Evolutionary conservation across 1,284 basidiomycete genomes (phyloP).

Genomic region (Golubevia pallescens): DNA sequence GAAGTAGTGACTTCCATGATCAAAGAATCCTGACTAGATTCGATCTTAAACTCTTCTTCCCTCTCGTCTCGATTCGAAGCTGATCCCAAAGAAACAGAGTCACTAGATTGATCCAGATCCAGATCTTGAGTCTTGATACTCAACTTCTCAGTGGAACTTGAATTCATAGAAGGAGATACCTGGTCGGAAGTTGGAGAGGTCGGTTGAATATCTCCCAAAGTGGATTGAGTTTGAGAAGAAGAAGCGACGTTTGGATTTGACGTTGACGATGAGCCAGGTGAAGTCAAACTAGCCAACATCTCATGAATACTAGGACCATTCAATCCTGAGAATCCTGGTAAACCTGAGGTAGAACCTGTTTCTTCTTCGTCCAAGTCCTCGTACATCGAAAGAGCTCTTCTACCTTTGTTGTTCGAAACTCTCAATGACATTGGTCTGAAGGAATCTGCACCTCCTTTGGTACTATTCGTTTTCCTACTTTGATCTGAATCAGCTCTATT

Average conservation of each 20-base stretch:
- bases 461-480: not conserved
- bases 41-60: not conserved
- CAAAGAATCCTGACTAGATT: not conserved
- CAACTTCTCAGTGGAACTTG: not conserved
- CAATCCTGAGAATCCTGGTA: not conserved
- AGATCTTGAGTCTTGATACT: not conserved
- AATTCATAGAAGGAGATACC: not conserved
- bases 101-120: not conserved
- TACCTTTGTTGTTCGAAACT: not conserved
- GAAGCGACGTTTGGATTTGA: not conserved
- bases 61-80: not conserved
- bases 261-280: too few species aligned
- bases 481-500: not conserved
- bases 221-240: not conserved
- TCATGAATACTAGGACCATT: not conserved
- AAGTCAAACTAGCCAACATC: not conserved
- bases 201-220: not conserved
- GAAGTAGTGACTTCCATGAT: not conserved
- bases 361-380: constrained; percentile 3
- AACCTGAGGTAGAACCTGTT: not conserved
- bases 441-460: not conserved
- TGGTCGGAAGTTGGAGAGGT: not conserved
- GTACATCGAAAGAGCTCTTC: constrained; percentile 10
- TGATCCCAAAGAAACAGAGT: not conserved
- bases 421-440: not conserved